Evolutionary conservation across 2,329 filamentous ascomycete genomes (phyloP).

Genomic region (Endoconidiophora polonica): DNA sequence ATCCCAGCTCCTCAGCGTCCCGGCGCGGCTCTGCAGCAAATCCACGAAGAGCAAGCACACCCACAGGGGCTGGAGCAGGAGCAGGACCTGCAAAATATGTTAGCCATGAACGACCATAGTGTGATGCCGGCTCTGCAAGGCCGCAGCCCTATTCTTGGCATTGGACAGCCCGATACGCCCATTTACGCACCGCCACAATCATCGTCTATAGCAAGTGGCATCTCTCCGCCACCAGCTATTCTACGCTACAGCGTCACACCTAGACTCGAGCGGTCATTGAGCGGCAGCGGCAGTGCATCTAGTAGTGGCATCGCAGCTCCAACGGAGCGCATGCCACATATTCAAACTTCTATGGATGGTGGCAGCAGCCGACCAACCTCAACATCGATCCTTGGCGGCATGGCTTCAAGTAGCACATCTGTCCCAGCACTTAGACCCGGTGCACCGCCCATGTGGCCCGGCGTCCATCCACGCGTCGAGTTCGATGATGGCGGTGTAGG

Average conservation of each 20-base stretch:
- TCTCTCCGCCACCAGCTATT: no score
- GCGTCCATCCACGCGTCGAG: constrained; percentile 11
- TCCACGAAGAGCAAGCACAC: constrained; percentile 36
- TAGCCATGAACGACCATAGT: no score
- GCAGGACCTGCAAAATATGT: not conserved
- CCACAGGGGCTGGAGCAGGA: not conserved
- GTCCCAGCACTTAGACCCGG: not conserved
- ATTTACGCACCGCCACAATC: no score
- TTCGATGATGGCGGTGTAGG: not conserved
- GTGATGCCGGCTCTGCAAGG: no score
- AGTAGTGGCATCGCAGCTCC: not conserved
- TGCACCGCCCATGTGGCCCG: constrained; percentile 11
- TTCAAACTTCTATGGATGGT: no score
- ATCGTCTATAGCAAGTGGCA: no score
- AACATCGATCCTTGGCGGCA: not conserved
- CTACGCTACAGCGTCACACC: no score
- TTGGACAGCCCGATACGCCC: no score
- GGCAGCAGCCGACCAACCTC: no score
- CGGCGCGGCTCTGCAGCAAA: constrained; percentile 37
- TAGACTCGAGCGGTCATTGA: not conserved
- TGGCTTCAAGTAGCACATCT: not conserved
- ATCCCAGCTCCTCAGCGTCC: constrained; percentile 45
- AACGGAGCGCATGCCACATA: no score
- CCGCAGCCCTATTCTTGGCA: no score
- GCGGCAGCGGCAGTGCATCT: not conserved